Conservation (phyloP, 1,284 basidiomycete species). For the Irpex sp. region DNA sequence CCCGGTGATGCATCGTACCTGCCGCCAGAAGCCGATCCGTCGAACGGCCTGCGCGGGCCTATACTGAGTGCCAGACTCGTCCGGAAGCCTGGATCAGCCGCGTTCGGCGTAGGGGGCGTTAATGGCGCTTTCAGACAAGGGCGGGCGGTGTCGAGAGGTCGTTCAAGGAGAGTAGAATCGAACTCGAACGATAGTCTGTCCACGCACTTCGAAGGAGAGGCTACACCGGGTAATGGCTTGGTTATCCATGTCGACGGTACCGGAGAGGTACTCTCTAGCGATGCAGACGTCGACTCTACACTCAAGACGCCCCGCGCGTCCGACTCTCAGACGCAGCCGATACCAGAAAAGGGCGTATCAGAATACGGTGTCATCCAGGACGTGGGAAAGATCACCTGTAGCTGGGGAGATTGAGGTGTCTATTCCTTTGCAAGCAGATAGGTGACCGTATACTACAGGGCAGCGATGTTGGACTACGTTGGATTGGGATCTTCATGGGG, state of each 20-base stretch:
- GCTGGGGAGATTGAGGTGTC: slow-evolving; percentile 24
- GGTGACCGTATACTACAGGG: neutral
- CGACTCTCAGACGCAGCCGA: neutral
- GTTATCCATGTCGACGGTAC: neutral
- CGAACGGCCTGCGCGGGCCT: slow-evolving; percentile 16
- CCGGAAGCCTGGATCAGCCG: slow-evolving; percentile 13
- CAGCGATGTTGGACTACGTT: neutral
- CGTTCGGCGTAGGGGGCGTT: slow-evolving; percentile 16
- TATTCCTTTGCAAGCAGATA: neutral
- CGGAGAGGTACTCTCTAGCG: neutral
- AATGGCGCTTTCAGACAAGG: slow-evolving; percentile 10
- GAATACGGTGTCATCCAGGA: slow-evolving; percentile 16
- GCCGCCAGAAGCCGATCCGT: slow-evolving; percentile 22
- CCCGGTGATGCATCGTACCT: slow-evolving; percentile 27
- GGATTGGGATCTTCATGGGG: neutral
- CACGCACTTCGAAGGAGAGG: neutral
- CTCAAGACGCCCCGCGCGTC: neutral
- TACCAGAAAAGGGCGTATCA: neutral
- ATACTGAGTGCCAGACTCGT: slow-evolving; percentile 24
- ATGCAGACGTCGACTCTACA: neutral
- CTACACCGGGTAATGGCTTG: neutral
- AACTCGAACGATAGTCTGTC: slow-evolving; percentile 4
- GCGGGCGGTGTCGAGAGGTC: slow-evolving; percentile 20
- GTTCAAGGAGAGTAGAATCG: slow-evolving; percentile 20
- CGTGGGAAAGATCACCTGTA: slow-evolving; percentile 26